Base-by-base conservation (phyloP, 2,329 filamentous ascomycete genomes). In the Pseudogymnoascus sp. region DNA sequence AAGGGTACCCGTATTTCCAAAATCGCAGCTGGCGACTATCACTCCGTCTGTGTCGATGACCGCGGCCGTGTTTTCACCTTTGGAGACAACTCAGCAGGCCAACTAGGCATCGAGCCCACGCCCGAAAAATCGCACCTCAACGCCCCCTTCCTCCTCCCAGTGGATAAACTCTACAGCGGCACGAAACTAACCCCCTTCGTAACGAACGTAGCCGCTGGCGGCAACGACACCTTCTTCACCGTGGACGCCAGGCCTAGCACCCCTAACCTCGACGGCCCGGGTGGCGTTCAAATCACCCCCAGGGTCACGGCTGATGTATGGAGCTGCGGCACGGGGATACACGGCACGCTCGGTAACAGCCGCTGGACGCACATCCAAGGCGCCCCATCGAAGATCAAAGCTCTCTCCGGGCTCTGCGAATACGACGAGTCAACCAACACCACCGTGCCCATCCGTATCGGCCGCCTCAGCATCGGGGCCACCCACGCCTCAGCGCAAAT, bases 71-170 rank as follows among this genome's bases (percentile, higher is more conserved):
- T 94, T 14, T 96, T 94, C 74, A 81, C 86, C 6, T 97, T 96
- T 76, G 94, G 94, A 38, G 92, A 97, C 74, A 97, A 97, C 76
- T 86, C 87, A 0, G 83, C 85, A 45, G 94, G 94, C n/a, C 94
- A 97, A 74, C 81, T 97, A 3, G 93, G 93, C n/a, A 86, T 93
- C 69, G 85, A 91, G 60, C 84, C 83, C 61, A 85, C 85, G 59
- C 73, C 82, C 0, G 83, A 87, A 29, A 78, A 83, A 14, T 79
- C 84, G 6, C 83, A 78, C 63, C 78, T 89, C 23, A 89, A 93
- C 66, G 81, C 81, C 0, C 92, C 94, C 0, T 84, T 86, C 3
- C 81, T 87, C 5, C 73, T 97, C 2, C 83, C 90, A 0, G 82
- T 90, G 39, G 82, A 84, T 65, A 84, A 83, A 65, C 83, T 96